A percentile compares a stretch with the other conserved stretches of the same genome.
Conservation (phyloP, 2,329 filamentous ascomycete genomes). For the Pyrenophora tritici-repentis region DNA sequence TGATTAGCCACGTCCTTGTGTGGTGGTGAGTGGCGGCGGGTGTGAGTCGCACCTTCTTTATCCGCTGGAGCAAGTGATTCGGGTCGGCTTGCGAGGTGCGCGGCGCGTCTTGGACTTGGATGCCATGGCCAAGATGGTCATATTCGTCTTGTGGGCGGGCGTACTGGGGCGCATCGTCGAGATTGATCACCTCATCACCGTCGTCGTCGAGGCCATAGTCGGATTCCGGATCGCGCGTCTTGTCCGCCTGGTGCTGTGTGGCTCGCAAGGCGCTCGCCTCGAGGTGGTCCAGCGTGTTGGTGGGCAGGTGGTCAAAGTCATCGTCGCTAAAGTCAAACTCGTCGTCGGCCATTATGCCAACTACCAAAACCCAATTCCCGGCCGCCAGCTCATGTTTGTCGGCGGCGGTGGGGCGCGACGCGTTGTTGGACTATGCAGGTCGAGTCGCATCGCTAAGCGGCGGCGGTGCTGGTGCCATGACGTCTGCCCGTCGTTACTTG, state of each 20-base stretch:
- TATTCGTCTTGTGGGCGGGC: background rate
- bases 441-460: conserved; percentile 3
- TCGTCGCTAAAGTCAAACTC: conserved; percentile 54
- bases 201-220: conserved; percentile 56
- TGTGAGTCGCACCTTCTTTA: conserved; percentile 45
- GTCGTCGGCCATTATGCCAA: conserved; percentile 46
- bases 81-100: conserved; percentile 35
- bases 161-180: conserved; percentile 44
- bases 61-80: conserved; percentile 47
- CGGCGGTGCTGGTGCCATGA: conserved; percentile 9
- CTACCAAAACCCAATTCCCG: too few relatives aligned
- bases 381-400: conserved; percentile 12
- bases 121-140: conserved; percentile 8
- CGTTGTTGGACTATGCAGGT: conserved; percentile 17
- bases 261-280: conserved; percentile 52
- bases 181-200: conserved; percentile 51
- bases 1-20: conserved; percentile 20
- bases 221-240: conserved; percentile 9
- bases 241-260: conserved; percentile 31
- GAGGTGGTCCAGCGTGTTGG: conserved; percentile 52
- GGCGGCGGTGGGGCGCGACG: conserved; percentile 12
- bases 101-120: conserved; percentile 29
- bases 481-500: conserved; percentile 18
- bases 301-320: conserved; percentile 53
- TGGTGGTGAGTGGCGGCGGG: background rate